Base-by-base conservation (phyloP, 2,329 filamentous ascomycete species). In the Ophiostoma montium region DNA sequence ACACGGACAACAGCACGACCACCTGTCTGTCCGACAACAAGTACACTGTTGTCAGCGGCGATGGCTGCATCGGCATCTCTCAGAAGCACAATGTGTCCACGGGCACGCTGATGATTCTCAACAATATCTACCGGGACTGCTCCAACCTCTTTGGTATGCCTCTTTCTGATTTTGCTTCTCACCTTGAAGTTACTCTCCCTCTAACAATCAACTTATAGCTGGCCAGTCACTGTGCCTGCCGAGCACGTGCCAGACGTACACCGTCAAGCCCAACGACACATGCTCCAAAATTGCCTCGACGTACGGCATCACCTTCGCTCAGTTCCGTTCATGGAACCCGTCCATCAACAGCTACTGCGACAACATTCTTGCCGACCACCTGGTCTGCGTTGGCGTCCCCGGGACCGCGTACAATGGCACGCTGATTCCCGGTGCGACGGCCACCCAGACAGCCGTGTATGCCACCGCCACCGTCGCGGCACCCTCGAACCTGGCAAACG, bases 281-380 rank as follows among this genome's bases (percentile, higher is more conserved):
- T 56, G 54, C 45, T 15, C 36, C n/a, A 49, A 33, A 46, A 38
- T 56, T 36, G 46, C 51, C 9, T 5, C 16, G 5, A 15, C 4
- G n/a, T 54, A 43, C 47, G 51, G 47, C 12, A 16, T 51, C 7
- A 39, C 48, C 4, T 27, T 50, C 8, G 43, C 49, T 12, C 45
- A 43, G 11, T 47, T 56, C 21, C 27, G 15, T 4, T 19, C 31
- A 18, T 30, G 54, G 42, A 56, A 56, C 41, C 53, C 54, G 18
- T 2, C 18, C 18, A 23, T 41, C 5, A 48, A 46, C 1, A 45
- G 51, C 16, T 19, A 30, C 30, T 56, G 53, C n/a, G 43, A 50
- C 5, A 21, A 18, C 12, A 43, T 43, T 43, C 3, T 43, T 10
- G 5, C n/a, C 23, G 41, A 30, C 8, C 19, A 31, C 3, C n/a